Evolutionary conservation across 2,329 filamentous ascomycete genomes (phyloP).

Genomic region (Reticulascus tulasneorum): DNA sequence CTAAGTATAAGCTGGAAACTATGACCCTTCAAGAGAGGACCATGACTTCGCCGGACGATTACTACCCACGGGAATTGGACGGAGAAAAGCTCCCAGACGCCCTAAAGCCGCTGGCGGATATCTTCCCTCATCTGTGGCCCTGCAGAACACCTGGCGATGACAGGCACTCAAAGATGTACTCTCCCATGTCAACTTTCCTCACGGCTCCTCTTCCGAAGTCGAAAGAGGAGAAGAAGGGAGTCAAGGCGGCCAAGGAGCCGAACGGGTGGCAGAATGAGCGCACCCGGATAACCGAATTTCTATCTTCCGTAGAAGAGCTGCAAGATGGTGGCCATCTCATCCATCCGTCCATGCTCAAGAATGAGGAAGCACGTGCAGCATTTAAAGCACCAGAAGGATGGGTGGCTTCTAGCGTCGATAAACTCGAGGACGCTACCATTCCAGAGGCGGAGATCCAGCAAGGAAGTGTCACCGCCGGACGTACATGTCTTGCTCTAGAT

Average conservation of each 20-base stretch:
- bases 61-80: constrained; percentile 52
- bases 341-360: constrained; percentile 71
- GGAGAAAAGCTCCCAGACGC: constrained; percentile 47
- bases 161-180: constrained; percentile 75
- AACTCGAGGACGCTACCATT: constrained; percentile 62
- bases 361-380: constrained; percentile 50
- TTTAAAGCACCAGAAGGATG: constrained; percentile 65
- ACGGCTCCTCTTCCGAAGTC: constrained; percentile 67
- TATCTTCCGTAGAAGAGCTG: constrained; percentile 70
- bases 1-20: constrained; percentile 33
- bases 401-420: constrained; percentile 72
- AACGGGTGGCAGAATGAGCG: constrained; percentile 69
- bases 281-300: constrained; percentile 76
- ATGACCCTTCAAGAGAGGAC: constrained; percentile 19
- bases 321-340: constrained; percentile 78
- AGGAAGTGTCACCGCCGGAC: constrained; percentile 79
- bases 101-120: constrained; percentile 66
- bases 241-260: constrained; percentile 59
- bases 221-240: constrained; percentile 52
- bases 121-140: constrained; percentile 88
- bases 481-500: constrained; percentile 76
- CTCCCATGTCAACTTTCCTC: constrained; percentile 80
- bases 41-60: constrained; percentile 52
- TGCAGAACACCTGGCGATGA: constrained; percentile 84
- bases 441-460: constrained; percentile 69